Conservation (phyloP, 1,139 yeast genomes). For the Debaryomycetaceae sp. region DNA sequence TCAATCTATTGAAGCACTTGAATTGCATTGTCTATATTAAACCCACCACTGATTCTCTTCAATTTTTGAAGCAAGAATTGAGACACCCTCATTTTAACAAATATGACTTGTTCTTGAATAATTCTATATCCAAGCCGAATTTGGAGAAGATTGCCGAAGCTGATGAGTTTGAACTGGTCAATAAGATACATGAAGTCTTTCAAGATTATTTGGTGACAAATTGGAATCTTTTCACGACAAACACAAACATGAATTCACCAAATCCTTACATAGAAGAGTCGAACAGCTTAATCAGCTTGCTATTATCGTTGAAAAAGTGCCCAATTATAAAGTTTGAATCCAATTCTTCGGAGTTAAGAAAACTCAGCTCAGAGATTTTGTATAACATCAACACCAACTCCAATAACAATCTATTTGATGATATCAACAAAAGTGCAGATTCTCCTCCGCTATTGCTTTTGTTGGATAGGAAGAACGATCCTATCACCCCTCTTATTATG, state of each 20-base stretch:
- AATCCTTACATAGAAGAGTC: slow-evolving; percentile 39
- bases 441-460: slow-evolving; percentile 73
- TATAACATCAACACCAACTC: slow-evolving; percentile 57
- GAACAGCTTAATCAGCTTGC: slow-evolving; percentile 58
- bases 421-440: slow-evolving; percentile 51
- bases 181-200: slow-evolving; percentile 74
- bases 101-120: slow-evolving; percentile 76
- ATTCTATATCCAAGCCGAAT: slow-evolving; percentile 67
- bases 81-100: slow-evolving; percentile 72
- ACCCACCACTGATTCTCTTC: slow-evolving; percentile 67
- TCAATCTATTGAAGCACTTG: slow-evolving; percentile 72
- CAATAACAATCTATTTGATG: slow-evolving; percentile 63
- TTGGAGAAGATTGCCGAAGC: slow-evolving; percentile 85
- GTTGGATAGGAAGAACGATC: slow-evolving; percentile 83
- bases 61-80: slow-evolving; percentile 60
- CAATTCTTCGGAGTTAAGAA: slow-evolving; percentile 57
- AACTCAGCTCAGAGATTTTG: slow-evolving; percentile 68
- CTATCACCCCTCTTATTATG: slow-evolving; percentile 82
- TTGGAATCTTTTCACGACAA: slow-evolving; percentile 52
- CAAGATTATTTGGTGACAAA: slow-evolving; percentile 79
- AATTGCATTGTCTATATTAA: slow-evolving; percentile 77
- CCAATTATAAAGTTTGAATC: slow-evolving; percentile 78
- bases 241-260: slow-evolving; percentile 3
- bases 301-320: slow-evolving; percentile 69
- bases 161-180: slow-evolving; percentile 80